These are phyloP conservation scores for Tylopilus sp. DNA, from an alignment of 1,284 basidiomycete genomes.

Conservation along the genomic window DNA sequence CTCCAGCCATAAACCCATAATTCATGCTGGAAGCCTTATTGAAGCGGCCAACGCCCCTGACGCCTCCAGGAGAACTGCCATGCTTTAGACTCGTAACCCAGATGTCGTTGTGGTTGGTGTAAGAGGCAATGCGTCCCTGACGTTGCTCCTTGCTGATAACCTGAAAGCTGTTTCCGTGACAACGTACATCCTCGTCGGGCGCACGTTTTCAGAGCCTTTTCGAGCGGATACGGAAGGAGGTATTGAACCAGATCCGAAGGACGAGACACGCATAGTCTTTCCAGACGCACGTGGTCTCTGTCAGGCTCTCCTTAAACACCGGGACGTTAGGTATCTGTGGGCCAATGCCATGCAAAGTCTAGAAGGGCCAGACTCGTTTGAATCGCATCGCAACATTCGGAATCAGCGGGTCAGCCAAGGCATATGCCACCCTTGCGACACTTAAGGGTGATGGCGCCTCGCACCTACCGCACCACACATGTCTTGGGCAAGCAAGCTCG, in stretches of 20 bases:
- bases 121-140: constrained; percentile 64
- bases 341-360: too few relatives aligned
- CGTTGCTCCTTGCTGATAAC: constrained; percentile 57
- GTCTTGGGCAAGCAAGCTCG: too few relatives aligned
- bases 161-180: constrained; percentile 74
- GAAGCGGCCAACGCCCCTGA: constrained; percentile 78
- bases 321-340: too few relatives aligned
- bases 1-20: constrained; percentile 77
- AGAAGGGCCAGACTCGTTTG: too few relatives aligned
- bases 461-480: too few relatives aligned
- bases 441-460: too few relatives aligned
- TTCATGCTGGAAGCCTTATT: constrained; percentile 92
- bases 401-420: too few relatives aligned
- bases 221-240: constrained; percentile 51
- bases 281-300: constrained; percentile 58
- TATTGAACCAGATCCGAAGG: constrained; percentile 27
- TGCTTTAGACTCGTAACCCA: constrained; percentile 79
- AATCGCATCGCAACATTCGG: too few relatives aligned
- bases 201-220: constrained; percentile 83
- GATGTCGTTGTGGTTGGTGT: constrained; percentile 75
- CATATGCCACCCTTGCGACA: too few relatives aligned
- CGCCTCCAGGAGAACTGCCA: constrained; percentile 47
- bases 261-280: neutral
- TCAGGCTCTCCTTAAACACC: constrained; percentile 73
- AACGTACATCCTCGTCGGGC: constrained; percentile 78